These are phyloP conservation scores for Fraxinus pennsylvanica DNA, from an alignment of 257 asterid species.

Conservation along the genomic window DNA sequence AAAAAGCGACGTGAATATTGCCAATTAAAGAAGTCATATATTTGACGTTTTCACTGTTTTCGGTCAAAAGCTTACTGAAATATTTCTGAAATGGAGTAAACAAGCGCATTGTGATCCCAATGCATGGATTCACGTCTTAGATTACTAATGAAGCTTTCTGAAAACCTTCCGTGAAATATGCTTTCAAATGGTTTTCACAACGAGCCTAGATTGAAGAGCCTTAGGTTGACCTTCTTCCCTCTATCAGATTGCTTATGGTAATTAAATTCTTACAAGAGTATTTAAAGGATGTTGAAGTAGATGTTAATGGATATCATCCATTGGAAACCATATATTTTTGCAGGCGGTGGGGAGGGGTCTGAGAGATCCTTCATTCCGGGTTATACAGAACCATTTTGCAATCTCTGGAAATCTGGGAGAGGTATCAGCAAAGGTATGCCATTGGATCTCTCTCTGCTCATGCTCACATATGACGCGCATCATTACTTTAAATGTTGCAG, in stretches of 20 bases:
- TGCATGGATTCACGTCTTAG: not conserved
- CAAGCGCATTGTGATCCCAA: not conserved
- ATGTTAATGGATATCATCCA: constrained; percentile 9
- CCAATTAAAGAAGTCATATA: not conserved
- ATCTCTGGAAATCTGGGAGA: constrained; percentile 84
- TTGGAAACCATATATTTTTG: constrained; percentile 24
- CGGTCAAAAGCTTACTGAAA: not conserved
- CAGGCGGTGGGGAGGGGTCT: constrained; percentile 98
- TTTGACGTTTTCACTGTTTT: constrained; percentile 1
- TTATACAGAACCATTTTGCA: constrained; percentile 95
- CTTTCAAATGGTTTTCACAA: constrained; percentile 3
- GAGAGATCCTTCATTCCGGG: constrained; percentile 94
- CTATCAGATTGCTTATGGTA: constrained; percentile 12
- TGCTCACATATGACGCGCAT: not conserved
- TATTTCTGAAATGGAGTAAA: not conserved
- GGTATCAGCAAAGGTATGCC: constrained; percentile 82
- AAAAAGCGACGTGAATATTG: not conserved
- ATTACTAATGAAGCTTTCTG: constrained; percentile 1
- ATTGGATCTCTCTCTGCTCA: constrained; percentile 1
- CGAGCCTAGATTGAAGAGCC: constrained; percentile 5
- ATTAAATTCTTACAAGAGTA: not conserved
- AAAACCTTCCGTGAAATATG: constrained; percentile 5
- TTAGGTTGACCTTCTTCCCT: not conserved
- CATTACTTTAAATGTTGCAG: not conserved
- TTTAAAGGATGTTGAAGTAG: constrained; percentile 9